Evolutionary conservation across 148 eudicot genomes (phyloP).

Genomic region (Salicornia ramosissima): DNA sequence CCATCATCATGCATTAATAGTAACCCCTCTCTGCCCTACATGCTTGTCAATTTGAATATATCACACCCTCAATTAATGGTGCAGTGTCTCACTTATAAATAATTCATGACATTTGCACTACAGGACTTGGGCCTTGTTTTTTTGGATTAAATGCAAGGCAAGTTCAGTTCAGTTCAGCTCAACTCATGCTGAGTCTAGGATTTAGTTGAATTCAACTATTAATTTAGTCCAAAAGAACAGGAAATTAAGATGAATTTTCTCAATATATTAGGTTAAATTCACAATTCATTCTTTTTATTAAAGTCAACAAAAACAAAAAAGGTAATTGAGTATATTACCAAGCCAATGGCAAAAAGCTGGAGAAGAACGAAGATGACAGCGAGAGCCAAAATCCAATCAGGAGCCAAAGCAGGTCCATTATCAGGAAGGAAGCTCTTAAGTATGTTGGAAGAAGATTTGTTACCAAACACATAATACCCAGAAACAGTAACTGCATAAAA

Average conservation of each 20-base stretch:
- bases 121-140: no score
- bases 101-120: no score
- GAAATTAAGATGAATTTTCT: neutral
- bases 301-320: neutral
- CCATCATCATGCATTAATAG: no score
- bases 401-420: conserved; percentile 73
- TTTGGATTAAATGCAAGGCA: no score
- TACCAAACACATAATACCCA: conserved; percentile 90
- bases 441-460: conserved; percentile 64
- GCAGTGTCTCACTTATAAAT: no score
- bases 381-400: conserved; percentile 63
- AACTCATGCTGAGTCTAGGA: no score
- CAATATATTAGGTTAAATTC: neutral
- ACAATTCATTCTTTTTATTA: neutral
- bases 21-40: no score
- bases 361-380: conserved; percentile 75
- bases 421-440: conserved; percentile 77
- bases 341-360: conserved; percentile 92
- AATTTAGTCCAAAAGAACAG: no score
- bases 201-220: no score
- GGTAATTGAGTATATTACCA: conserved; percentile 41
- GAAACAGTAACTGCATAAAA: conserved; percentile 80
- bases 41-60: no score
- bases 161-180: no score
- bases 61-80: neutral